Percentiles rank a stretch among this genome's conserved stretches.
phyloP scores from a whole-genome alignment of 345 rosid genomes.

The Ceriops tagal region DNA sequence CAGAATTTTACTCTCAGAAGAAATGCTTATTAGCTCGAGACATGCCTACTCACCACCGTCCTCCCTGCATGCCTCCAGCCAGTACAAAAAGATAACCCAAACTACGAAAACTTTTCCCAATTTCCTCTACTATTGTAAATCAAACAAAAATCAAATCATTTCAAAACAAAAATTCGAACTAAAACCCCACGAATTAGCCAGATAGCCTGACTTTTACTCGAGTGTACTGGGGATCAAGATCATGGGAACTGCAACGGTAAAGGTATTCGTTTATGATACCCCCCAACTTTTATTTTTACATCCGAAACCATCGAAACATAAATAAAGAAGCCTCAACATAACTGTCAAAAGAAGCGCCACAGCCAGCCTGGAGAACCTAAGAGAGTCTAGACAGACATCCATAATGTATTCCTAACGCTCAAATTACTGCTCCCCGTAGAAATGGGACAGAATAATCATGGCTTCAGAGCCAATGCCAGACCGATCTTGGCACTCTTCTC shows the following conservation, averaged over 20 bases:
- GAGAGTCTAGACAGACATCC: conserved; percentile 21
- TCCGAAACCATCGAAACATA: conserved; percentile 21
- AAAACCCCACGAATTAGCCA: conserved; percentile 8
- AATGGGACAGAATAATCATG: conserved; percentile 26
- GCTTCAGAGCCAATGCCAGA: conserved; percentile 80
- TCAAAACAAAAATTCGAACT: neutral
- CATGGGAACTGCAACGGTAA: conserved; percentile 6
- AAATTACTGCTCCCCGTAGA: conserved; percentile 1
- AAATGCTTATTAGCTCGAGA: too few species aligned
- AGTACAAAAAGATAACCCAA: too few species aligned
- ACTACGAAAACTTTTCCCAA: too few species aligned
- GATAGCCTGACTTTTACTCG: conserved; percentile 11
- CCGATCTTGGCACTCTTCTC: conserved; percentile 89
- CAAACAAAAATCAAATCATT: neutral
- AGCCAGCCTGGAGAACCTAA: conserved; percentile 16
- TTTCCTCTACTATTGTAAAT: too few species aligned
- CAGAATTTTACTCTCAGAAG: too few species aligned
- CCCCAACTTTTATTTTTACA: conserved; percentile 35
- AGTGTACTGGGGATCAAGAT: conserved; percentile 8
- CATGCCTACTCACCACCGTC: too few species aligned
- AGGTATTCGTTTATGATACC: conserved; percentile 16
- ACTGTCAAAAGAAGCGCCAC: conserved; percentile 7
- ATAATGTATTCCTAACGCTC: conserved; percentile 15
- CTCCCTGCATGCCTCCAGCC: too few species aligned
- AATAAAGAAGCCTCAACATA: conserved; percentile 17